phyloP scores from a whole-genome alignment of 148 eudicot genomes.

The Beta vulgaris region DNA sequence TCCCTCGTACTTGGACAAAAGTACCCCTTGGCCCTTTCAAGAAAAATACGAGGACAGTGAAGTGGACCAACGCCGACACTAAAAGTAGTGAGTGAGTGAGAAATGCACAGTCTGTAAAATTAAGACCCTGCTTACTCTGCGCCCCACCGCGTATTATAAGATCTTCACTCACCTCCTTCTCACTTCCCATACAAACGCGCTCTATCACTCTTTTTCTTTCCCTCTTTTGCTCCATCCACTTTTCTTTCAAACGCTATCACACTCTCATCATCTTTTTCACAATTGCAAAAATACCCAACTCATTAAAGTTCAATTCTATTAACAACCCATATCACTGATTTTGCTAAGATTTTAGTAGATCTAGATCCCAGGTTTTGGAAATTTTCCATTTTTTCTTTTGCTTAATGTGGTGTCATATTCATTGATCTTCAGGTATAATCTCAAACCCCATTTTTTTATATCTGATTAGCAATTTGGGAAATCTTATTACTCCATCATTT shows the following conservation, averaged over 20 bases:
- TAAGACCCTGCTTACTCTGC: background rate
- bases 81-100: slow-evolving; percentile 15
- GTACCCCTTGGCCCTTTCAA: background rate
- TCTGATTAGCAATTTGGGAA: background rate
- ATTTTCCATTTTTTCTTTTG: background rate
- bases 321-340: too few species aligned
- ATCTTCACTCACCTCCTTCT: background rate
- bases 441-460: background rate
- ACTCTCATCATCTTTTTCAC: background rate
- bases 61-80: slow-evolving; percentile 28
- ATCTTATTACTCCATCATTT: background rate
- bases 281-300: background rate
- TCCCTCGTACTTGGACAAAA: too few species aligned
- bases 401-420: background rate
- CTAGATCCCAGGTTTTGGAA: background rate
- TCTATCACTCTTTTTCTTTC: slow-evolving; percentile 10
- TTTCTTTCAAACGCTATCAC: background rate
- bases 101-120: background rate
- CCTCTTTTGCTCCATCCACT: background rate
- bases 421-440: slow-evolving; percentile 17
- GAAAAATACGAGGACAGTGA: background rate
- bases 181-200: slow-evolving; percentile 13
- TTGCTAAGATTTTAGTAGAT: slow-evolving; percentile 9
- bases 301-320: too few species aligned
- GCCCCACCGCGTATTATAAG: slow-evolving; percentile 23